phyloP scores from a whole-genome alignment of 148 eudicot species.

The Vaccinium macrocarpon region DNA sequence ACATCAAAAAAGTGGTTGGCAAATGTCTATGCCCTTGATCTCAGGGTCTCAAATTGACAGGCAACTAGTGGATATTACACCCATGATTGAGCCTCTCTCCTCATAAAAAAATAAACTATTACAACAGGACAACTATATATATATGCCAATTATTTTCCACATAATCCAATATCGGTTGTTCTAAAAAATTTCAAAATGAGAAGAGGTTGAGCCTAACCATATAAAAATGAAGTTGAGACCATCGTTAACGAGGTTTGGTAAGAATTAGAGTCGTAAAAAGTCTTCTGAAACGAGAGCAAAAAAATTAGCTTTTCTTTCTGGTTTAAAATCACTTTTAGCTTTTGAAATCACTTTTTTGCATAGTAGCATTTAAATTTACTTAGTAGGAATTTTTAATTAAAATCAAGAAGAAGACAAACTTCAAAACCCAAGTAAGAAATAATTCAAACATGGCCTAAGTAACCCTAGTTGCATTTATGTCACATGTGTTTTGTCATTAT shows the following conservation, averaged over 20 bases:
- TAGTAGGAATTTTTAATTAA: background rate
- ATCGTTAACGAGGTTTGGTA: background rate
- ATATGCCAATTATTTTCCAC: background rate
- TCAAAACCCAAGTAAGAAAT: background rate
- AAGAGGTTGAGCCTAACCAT: too few relatives aligned
- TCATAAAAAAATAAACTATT: background rate
- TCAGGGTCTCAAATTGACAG: slow-evolving; percentile 10
- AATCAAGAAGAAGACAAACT: background rate
- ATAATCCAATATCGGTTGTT: background rate
- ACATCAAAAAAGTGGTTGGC: background rate
- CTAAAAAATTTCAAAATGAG: background rate
- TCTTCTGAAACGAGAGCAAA: background rate
- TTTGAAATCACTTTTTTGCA: background rate
- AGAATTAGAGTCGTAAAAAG: background rate
- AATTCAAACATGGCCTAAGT: background rate
- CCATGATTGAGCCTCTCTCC: background rate
- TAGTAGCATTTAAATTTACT: background rate
- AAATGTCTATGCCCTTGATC: slow-evolving; percentile 8
- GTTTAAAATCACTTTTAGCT: background rate
- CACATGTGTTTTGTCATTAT: background rate
- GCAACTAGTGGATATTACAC: background rate
- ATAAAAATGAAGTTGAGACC: background rate
- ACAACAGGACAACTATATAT: background rate
- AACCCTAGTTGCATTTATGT: background rate
- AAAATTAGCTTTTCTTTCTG: background rate